phyloP scores from a whole-genome alignment of 148 eudicot genomes.

The Selenicereus undatus region DNA sequence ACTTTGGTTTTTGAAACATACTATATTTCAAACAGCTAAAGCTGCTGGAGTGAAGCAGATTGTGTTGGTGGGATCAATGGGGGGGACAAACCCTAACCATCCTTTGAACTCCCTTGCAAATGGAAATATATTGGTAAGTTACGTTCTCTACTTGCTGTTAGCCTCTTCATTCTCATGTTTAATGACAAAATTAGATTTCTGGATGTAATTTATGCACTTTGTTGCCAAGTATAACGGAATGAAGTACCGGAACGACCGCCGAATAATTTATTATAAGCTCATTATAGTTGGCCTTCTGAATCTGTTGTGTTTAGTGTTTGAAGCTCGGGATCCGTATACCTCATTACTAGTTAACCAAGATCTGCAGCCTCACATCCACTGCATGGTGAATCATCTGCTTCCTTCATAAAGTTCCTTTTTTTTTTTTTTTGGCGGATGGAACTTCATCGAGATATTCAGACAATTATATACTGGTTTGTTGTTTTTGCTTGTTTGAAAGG shows the following conservation, averaged over 20 bases:
- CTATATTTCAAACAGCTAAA: slow-evolving; percentile 57
- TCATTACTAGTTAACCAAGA: neutral
- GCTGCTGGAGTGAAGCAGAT: slow-evolving; percentile 98
- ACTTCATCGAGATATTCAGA: too few species aligned
- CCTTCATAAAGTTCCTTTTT: too few species aligned
- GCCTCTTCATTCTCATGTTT: neutral
- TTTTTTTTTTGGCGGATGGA: too few species aligned
- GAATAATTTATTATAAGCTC: neutral
- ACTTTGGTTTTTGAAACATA: slow-evolving; percentile 1
- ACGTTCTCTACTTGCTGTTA: neutral
- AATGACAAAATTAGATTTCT: neutral
- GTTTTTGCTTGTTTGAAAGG: too few species aligned
- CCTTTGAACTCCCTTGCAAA: slow-evolving; percentile 82
- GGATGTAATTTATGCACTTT: neutral
- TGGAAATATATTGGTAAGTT: slow-evolving; percentile 81
- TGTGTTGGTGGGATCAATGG: slow-evolving; percentile 96
- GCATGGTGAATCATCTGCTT: too few species aligned
- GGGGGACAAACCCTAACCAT: slow-evolving; percentile 79
- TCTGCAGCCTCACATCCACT: neutral
- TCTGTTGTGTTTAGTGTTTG: neutral
- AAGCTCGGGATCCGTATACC: neutral
- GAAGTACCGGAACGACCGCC: neutral
- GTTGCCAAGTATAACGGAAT: neutral
- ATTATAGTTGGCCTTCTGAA: neutral
- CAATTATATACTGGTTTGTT: too few species aligned